phyloP scores from a whole-genome alignment of 805 yeast species.

The Teunomyces cretensis region DNA sequence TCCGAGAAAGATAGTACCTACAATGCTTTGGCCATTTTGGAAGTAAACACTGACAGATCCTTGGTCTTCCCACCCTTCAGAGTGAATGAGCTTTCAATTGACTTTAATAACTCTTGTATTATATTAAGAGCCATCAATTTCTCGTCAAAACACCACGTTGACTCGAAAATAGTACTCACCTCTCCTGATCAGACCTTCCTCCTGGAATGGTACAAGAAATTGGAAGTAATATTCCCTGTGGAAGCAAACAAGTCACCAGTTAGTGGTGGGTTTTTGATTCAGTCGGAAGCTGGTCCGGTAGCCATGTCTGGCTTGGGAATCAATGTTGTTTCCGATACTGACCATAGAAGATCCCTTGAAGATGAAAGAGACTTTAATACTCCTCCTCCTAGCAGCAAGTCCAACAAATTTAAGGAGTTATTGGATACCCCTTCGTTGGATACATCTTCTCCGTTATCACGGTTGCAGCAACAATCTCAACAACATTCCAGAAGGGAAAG shows the following conservation, averaged over 20 bases:
- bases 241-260: slow-evolving; percentile 23
- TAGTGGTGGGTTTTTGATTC: slow-evolving; percentile 19
- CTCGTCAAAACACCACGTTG: slow-evolving; percentile 14
- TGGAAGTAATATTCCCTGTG: slow-evolving; percentile 34
- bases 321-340: slow-evolving; percentile 18
- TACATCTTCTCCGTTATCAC: slow-evolving; percentile 15
- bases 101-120: slow-evolving; percentile 10
- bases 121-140: slow-evolving; percentile 16
- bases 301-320: slow-evolving; percentile 36
- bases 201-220: slow-evolving; percentile 30
- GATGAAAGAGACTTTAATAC: slow-evolving; percentile 6
- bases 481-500: slow-evolving; percentile 2
- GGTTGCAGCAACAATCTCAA: slow-evolving; percentile 13
- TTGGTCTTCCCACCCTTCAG: slow-evolving; percentile 44
- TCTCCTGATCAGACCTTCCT: slow-evolving; percentile 16
- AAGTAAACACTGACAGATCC: slow-evolving; percentile 23
- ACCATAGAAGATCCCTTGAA: slow-evolving; percentile 8
- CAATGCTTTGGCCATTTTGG: slow-evolving; percentile 40
- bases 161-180: slow-evolving; percentile 18
- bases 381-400: slow-evolving; percentile 8
- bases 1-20: slow-evolving; percentile 14
- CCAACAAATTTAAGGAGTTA: slow-evolving; percentile 13
- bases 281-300: slow-evolving; percentile 12
- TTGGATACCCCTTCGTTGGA: slow-evolving; percentile 12
- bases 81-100: slow-evolving; percentile 33